Conservation (phyloP, 108 stramenopile genomes). For the Discostella stelligeroides region DNA sequence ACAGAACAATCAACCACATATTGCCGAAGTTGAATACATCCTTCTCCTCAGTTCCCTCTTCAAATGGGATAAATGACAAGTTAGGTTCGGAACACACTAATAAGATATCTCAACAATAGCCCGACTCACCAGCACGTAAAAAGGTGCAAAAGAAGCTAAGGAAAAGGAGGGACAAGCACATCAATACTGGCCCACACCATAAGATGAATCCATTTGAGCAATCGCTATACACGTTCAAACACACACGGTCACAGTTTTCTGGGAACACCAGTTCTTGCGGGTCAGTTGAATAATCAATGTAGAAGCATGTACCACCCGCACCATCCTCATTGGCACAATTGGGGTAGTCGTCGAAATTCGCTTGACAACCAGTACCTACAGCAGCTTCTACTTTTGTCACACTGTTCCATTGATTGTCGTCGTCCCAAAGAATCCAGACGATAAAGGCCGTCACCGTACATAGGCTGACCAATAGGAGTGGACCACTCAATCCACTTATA, state of each 20-base stretch:
- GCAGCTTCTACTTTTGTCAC: constrained; percentile 43
- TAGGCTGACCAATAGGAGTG: constrained; percentile 40
- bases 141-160: constrained; percentile 59
- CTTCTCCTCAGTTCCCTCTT: constrained; percentile 37
- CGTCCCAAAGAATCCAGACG: constrained; percentile 32
- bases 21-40: constrained; percentile 61
- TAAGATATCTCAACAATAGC: not conserved
- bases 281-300: constrained; percentile 5
- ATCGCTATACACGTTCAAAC: constrained; percentile 43
- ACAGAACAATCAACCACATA: constrained; percentile 53
- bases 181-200: constrained; percentile 57
- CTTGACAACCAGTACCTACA: constrained; percentile 43
- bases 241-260: constrained; percentile 28
- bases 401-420: constrained; percentile 53
- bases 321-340: constrained; percentile 33
- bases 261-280: constrained; percentile 29
- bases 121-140: constrained; percentile 44
- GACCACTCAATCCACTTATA: constrained; percentile 52
- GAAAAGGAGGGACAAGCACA: constrained; percentile 49
- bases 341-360: constrained; percentile 48
- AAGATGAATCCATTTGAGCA: constrained; percentile 57
- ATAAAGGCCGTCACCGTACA: constrained; percentile 36
- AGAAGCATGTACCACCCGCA: constrained; percentile 35
- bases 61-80: not conserved
- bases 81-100: too few species aligned